Evolutionary conservation across 352 stramenopile species (phyloP), one percentile per base, ranked within the genome.

Genomic region (Pythium biforme): DNA sequence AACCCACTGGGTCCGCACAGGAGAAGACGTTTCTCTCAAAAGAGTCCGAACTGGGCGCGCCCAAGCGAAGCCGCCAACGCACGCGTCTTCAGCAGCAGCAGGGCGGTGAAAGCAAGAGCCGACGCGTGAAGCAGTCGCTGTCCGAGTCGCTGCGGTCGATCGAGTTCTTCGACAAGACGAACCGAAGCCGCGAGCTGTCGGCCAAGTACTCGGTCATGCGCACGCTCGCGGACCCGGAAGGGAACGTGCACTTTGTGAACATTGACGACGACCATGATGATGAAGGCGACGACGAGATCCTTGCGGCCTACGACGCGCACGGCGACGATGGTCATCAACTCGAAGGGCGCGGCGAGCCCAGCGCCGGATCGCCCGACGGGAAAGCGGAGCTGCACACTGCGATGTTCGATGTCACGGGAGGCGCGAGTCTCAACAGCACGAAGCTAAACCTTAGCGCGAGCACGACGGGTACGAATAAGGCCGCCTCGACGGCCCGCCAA

Each of bases 201-300:
- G 70, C 71, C 47, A 87, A 86, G 58, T 79, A 72, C 50, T 80
- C 78, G 3, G 74, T 88, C 23, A 85, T 83, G 77, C 75, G 77
- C 14, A 78, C 78, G 6, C 64, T 77, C 2, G 77, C 73, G 17
- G 81, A 88, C n/a, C 81, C 81, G 25, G 81, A 83, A 73, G 81
- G 80, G 19, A 90, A 90, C 37, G 75, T 90, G 0, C 81, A 90
- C 66, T 90, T 90, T 54, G 81, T 90, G 20, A 90, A 90, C 59
- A 90, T 90, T 23, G 81, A 88, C 51, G 80, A 83, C 51, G 40
- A 51, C 23, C 3, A 66, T 6, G 47, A 53, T 12, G 50, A 62
- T 19, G 54, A 62, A 19, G 39, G 58, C 33, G 49, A 61, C 25
- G 31, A 59, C 10, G 62, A 64, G 25, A 48, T 6, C 20, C 52